A percentile compares a stretch with the other conserved stretches of the same genome.
Conservation (phyloP, 2,329 filamentous ascomycete genomes). For the Alternaria rosae region DNA sequence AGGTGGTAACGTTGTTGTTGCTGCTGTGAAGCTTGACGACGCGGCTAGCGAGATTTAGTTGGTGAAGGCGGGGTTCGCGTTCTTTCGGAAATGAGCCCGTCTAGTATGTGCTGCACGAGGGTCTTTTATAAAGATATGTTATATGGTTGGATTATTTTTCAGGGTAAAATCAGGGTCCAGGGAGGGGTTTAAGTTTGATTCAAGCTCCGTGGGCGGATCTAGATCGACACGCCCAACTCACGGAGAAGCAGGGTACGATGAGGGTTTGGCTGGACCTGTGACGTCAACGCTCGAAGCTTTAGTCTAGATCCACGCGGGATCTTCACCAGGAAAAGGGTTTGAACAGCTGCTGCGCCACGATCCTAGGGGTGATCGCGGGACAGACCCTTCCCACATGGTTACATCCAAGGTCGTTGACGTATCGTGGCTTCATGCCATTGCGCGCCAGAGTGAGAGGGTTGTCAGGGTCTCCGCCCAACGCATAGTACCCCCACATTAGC, state of each 20-base stretch:
- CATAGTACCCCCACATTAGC: neutral
- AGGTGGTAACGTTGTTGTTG: neutral
- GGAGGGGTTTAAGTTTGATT: conserved; percentile 12
- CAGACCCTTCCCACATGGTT: neutral
- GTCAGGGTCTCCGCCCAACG: neutral
- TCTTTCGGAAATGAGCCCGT: conserved; percentile 5
- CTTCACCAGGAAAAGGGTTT: conserved; percentile 3
- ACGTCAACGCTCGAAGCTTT: conserved; percentile 10
- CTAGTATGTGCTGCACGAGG: neutral
- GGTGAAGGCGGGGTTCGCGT: conserved; percentile 9
- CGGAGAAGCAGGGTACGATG: conserved; percentile 10
- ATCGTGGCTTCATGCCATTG: neutral
- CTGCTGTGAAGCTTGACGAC: conserved; percentile 1
- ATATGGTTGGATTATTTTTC: neutral
- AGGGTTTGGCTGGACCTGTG: conserved; percentile 8
- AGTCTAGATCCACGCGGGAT: conserved; percentile 9
- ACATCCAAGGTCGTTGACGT: neutral
- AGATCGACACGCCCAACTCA: conserved; percentile 2
- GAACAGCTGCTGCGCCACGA: conserved; percentile 7
- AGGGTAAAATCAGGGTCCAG: conserved; percentile 14
- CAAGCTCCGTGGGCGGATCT: conserved; percentile 10
- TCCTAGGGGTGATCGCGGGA: conserved; percentile 3
- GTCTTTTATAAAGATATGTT: neutral
- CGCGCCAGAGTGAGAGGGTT: neutral
- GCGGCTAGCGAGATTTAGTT: conserved; percentile 10